These are phyloP conservation scores for Pestalotiopsis sp. DNA, from an alignment of 2,329 filamentous ascomycete species.

Conservation along the genomic window DNA sequence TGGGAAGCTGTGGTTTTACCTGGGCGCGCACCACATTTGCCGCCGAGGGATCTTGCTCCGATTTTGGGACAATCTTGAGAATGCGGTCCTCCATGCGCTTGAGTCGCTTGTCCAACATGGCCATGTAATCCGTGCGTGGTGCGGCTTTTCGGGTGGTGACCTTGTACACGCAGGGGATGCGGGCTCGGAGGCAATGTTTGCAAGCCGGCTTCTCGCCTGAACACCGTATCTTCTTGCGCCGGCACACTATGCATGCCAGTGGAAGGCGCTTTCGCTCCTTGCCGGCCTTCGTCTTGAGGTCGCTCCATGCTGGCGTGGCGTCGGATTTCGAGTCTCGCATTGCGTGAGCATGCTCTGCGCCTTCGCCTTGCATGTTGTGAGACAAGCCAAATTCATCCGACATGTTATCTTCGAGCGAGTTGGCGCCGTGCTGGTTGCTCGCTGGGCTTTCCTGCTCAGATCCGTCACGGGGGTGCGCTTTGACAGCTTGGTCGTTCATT, in stretches of 20 bases:
- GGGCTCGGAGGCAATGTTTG: constrained; percentile 90
- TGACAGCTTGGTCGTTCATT: constrained; percentile 22
- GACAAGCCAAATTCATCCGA: constrained; percentile 62
- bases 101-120: constrained; percentile 93
- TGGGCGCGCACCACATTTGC: constrained; percentile 74
- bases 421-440: constrained; percentile 43
- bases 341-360: constrained; percentile 55
- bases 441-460: constrained; percentile 49
- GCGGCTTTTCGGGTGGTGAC: constrained; percentile 93
- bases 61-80: constrained; percentile 90
- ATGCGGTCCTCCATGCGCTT: constrained; percentile 98
- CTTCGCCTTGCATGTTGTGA: constrained; percentile 47
- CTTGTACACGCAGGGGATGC: constrained; percentile 97
- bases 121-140: constrained; percentile 97
- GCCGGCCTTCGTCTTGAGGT: constrained; percentile 87
- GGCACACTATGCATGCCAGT: constrained; percentile 91
- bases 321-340: constrained; percentile 61
- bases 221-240: constrained; percentile 96
- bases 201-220: constrained; percentile 97
- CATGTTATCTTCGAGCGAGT: constrained; percentile 54
- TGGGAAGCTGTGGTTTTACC: constrained; percentile 76
- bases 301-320: constrained; percentile 71
- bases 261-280: constrained; percentile 94
- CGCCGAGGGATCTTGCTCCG: constrained; percentile 69
- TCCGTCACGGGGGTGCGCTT: constrained; percentile 33